A percentile compares a stretch with the other conserved stretches of the same genome.
phyloP scores from a whole-genome alignment of 805 yeast genomes.

The Metschnikowia cerradonensis region DNA sequence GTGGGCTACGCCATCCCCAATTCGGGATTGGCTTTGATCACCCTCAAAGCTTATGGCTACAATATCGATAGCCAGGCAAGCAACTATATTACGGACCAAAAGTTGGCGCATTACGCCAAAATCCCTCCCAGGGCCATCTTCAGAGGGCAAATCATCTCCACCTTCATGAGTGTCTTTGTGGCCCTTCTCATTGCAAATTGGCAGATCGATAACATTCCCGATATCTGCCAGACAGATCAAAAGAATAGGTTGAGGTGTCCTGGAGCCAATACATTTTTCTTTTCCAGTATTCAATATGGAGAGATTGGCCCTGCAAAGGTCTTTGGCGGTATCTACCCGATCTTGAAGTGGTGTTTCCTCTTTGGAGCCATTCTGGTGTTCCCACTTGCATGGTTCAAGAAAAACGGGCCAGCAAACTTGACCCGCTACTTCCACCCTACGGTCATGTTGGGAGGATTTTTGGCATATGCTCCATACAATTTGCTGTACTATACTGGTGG shows the following conservation, averaged over 20 bases:
- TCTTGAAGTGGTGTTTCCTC: conserved; percentile 55
- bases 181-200: conserved; percentile 37
- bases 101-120: conserved; percentile 25
- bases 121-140: conserved; percentile 25
- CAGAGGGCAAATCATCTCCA: conserved; percentile 38
- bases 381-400: conserved; percentile 36
- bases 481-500: conserved; percentile 55
- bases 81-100: conserved; percentile 38
- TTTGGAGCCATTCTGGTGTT: conserved; percentile 44
- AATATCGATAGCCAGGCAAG: conserved; percentile 65
- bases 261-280: conserved; percentile 47
- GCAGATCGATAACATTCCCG: conserved; percentile 35
- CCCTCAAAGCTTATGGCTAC: conserved; percentile 48
- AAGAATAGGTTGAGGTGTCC: conserved; percentile 37
- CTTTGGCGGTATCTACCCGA: conserved; percentile 52
- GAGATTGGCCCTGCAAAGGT: conserved; percentile 58
- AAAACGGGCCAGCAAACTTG: conserved; percentile 29
- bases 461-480: conserved; percentile 49
- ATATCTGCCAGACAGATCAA: conserved; percentile 34
- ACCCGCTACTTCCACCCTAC: conserved; percentile 52
- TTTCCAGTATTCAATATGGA: conserved; percentile 52
- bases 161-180: conserved; percentile 31
- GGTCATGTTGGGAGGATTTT: conserved; percentile 47
- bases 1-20: conserved; percentile 66
- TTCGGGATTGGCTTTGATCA: conserved; percentile 59